phyloP scores from a whole-genome alignment of 2,329 filamentous ascomycete genomes.

The Botrytis medusae region DNA sequence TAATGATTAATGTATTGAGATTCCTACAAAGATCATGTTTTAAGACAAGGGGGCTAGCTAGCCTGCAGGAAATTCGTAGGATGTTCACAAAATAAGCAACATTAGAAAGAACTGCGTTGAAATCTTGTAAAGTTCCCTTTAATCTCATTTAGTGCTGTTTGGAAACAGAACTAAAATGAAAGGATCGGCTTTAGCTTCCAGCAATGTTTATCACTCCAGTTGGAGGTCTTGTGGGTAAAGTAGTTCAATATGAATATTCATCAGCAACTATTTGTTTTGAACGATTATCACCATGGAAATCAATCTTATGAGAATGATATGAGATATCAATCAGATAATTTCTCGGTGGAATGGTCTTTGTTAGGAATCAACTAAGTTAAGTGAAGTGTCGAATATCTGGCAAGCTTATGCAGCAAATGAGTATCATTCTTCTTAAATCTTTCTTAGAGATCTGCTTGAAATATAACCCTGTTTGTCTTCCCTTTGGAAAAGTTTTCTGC shows the following conservation, averaged over 20 bases:
- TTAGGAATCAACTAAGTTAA: background rate
- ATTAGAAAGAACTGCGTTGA: too few relatives aligned
- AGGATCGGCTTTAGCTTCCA: background rate
- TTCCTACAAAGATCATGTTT: background rate
- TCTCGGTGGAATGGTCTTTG: background rate
- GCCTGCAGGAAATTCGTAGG: fast-evolving
- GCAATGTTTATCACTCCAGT: background rate
- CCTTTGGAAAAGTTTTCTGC: background rate
- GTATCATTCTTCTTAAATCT: background rate
- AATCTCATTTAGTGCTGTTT: background rate
- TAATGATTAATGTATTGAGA: background rate
- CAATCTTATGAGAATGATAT: background rate
- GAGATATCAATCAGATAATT: background rate
- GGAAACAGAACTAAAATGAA: background rate
- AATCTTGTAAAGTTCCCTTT: fast-evolving
- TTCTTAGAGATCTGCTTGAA: background rate
- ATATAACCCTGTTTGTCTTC: background rate
- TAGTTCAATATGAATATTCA: background rate
- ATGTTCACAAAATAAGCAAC: background rate
- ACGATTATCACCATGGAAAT: background rate
- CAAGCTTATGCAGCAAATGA: background rate
- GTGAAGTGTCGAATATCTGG: background rate
- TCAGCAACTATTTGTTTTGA: background rate
- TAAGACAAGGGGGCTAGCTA: background rate
- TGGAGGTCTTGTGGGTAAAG: background rate